Base-by-base conservation (phyloP, 148 eudicot genomes). In the Bassia scoparia region DNA sequence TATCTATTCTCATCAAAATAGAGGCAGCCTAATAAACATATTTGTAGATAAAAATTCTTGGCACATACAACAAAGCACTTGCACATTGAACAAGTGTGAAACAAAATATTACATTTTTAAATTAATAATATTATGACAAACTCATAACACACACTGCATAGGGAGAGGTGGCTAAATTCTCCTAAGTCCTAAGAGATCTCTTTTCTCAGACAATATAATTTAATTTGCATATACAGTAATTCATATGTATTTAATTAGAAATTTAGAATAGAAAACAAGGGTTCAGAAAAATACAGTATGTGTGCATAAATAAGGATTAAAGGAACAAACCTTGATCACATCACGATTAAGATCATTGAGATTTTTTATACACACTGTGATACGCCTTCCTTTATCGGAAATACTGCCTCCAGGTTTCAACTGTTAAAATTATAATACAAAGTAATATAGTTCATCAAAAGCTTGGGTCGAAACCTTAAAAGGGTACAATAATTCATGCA, bases 321-420 rank as follows among this genome's bases (percentile, higher is more conserved):
- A 14, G 56, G 37, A 50, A 61, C 76, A 73, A 27, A 95, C 98
- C 91, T 95, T 95, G 74, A 95, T 95, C 72, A 95, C 96, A 86
- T 95, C 98, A 61, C 98, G 91, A 80, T 86, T 91, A 75, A 91
- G 86, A 84, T 95, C 99, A 33, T 75, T 74, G 38, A 67, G 29
- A 65, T 91, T 91, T 78, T 84, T 85, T 76, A 95, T 92, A 59
- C 53, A 81, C 77, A 95, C 79, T 24, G 74, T 78, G 67, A 87
- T 88, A 75, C 80, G 87, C 86, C 89, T 95, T 61, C 91, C 99
- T 84, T 95, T 88, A 21, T 80, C 87, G 76, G 99, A 86, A 71
- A 86, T 90, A 62, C 79, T 72, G 20, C 97, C 99, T 76, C 99
- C 97, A 67, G 99, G 88, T 77, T 95, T 95, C 83, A 95, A 75